Evolutionary conservation across 2,329 filamentous ascomycete genomes (phyloP).

Genomic region (Trichoderma polysporum): DNA sequence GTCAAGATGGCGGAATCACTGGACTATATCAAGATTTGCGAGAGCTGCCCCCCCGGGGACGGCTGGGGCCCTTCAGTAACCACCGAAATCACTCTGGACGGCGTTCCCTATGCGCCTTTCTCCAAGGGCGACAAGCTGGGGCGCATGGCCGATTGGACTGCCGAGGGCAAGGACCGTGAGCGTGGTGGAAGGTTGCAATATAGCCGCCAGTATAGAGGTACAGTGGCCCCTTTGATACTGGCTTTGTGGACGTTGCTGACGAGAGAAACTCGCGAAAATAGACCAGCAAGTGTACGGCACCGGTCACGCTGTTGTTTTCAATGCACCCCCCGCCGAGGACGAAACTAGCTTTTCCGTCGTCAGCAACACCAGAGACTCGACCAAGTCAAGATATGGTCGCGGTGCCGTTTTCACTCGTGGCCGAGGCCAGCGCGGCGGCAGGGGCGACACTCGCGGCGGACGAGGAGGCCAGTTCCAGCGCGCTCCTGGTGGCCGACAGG

Average conservation of each 20-base stretch:
- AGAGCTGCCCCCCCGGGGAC: slow-evolving; percentile 70
- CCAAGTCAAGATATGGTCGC: slow-evolving; percentile 83
- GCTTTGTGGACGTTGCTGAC: background rate
- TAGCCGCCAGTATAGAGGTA: slow-evolving; percentile 90
- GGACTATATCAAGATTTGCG: slow-evolving; percentile 62
- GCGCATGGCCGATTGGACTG: slow-evolving; percentile 98
- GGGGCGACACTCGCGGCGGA: slow-evolving; percentile 60
- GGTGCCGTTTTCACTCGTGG: slow-evolving; percentile 88
- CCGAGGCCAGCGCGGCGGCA: slow-evolving; percentile 73
- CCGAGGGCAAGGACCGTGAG: slow-evolving; percentile 82
- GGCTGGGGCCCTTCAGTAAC: slow-evolving; percentile 86
- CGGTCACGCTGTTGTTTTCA: slow-evolving; percentile 82
- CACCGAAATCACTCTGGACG: slow-evolving; percentile 83
- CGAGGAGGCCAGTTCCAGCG: slow-evolving; percentile 66
- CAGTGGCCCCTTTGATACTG: slow-evolving; percentile 23
- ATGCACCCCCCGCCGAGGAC: slow-evolving; percentile 88
- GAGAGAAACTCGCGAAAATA: slow-evolving; percentile 38
- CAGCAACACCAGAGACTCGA: slow-evolving; percentile 85
- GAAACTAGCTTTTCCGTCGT: slow-evolving; percentile 98
- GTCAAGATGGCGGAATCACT: slow-evolving; percentile 54
- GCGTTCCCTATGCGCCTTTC: slow-evolving; percentile 95
- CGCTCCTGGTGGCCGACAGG: slow-evolving; percentile 65
- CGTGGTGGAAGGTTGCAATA: slow-evolving; percentile 82
- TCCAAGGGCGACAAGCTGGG: slow-evolving; percentile 98
- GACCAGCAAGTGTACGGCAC: slow-evolving; percentile 97